Percentiles rank a stretch among this genome's conserved stretches.
phyloP scores from a whole-genome alignment of 2,329 filamentous ascomycete species.

The Macrophomina phaseolina region DNA sequence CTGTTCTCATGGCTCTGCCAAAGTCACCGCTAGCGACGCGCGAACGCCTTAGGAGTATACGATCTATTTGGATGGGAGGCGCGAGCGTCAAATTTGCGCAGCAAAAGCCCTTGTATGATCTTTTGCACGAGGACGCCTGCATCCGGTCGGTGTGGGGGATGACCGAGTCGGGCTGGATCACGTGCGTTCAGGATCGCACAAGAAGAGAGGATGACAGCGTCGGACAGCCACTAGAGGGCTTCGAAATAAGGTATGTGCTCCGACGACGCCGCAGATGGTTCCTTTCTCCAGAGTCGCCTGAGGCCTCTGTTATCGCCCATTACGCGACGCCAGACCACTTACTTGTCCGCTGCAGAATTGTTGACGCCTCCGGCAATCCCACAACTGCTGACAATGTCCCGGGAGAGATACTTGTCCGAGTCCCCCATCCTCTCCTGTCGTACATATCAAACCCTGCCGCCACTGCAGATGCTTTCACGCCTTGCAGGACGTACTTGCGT shows the following conservation, averaged over 20 bases:
- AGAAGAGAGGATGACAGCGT: constrained; percentile 24
- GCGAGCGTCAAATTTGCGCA: constrained; percentile 37
- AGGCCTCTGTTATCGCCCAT: background rate
- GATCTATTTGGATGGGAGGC: constrained; percentile 55
- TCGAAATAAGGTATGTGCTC: constrained; percentile 19
- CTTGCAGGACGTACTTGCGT: constrained; percentile 29
- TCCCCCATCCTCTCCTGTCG: constrained; percentile 13
- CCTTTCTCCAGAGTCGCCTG: constrained; percentile 5
- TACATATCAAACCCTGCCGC: constrained; percentile 27
- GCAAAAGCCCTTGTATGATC: constrained; percentile 45
- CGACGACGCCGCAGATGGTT: background rate
- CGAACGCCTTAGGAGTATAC: constrained; percentile 50
- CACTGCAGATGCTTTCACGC: constrained; percentile 30
- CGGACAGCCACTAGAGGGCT: constrained; percentile 19
- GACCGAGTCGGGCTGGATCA: constrained; percentile 57
- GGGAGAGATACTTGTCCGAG: constrained; percentile 8
- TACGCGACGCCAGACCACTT: background rate
- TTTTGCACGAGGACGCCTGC: constrained; percentile 49
- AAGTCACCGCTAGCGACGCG: constrained; percentile 37
- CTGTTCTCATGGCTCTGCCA: constrained; percentile 44
- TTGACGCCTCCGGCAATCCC: background rate
- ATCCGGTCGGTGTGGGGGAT: constrained; percentile 61
- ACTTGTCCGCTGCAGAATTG: background rate
- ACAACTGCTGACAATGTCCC: background rate
- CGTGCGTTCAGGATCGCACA: constrained; percentile 29